A percentile compares a stretch with the other conserved stretches of the same genome.
These are phyloP conservation scores for Podospora tetraspora DNA, from an alignment of 495 filamentous ascomycete genomes.

Conservation along the genomic window DNA sequence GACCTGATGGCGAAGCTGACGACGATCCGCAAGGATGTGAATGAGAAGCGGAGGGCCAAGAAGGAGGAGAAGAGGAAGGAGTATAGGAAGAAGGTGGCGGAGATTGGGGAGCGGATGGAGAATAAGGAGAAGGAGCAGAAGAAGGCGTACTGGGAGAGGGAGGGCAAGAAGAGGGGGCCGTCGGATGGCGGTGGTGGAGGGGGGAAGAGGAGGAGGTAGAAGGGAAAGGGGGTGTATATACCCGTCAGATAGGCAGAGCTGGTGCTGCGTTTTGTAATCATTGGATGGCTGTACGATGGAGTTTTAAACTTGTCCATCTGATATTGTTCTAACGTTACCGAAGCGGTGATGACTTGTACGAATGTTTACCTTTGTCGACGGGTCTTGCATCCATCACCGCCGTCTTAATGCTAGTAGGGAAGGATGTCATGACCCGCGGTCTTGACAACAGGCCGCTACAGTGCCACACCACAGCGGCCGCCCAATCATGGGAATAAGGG, in stretches of 20 bases:
- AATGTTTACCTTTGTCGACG: background rate
- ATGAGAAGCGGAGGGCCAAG: constrained; percentile 68
- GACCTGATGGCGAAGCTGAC: constrained; percentile 91
- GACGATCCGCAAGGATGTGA: constrained; percentile 85
- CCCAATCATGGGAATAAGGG: too few species aligned
- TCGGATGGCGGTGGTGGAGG: constrained; percentile 56
- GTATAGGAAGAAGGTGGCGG: constrained; percentile 74
- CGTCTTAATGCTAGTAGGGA: too few species aligned
- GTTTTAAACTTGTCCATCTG: background rate
- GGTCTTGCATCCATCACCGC: too few species aligned
- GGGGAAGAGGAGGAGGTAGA: constrained; percentile 59
- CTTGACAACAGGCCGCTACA: too few species aligned
- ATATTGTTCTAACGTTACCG: too few species aligned
- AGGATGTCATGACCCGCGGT: too few species aligned
- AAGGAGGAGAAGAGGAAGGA: constrained; percentile 78
- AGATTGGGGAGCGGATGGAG: constrained; percentile 72
- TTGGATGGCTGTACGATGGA: background rate
- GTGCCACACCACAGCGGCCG: too few species aligned
- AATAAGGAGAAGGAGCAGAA: constrained; percentile 84
- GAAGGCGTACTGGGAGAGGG: constrained; percentile 86
- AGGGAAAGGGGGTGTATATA: background rate
- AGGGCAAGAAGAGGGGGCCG: constrained; percentile 87
- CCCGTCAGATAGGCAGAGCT: background rate
- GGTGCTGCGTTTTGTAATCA: background rate
- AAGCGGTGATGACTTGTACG: too few species aligned